phyloP scores from a whole-genome alignment of 768 basidiomycete genomes.

The Gymnopilus dilepis region DNA sequence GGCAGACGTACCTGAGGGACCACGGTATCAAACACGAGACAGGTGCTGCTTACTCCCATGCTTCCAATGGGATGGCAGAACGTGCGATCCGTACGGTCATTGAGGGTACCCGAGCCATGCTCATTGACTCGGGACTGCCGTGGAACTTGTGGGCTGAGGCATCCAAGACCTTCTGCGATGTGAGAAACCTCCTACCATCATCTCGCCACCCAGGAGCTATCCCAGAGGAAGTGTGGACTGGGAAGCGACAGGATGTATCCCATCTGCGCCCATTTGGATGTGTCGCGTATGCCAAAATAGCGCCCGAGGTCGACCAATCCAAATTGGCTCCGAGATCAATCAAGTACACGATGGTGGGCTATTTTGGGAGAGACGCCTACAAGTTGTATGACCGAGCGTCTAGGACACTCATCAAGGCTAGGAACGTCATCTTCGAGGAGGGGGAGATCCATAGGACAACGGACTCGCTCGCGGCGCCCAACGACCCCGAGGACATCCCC shows the following conservation, averaged over 20 bases:
- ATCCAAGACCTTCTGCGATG: slow-evolving; percentile 8
- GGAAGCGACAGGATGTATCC: slow-evolving; percentile 29
- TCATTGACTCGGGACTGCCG: slow-evolving; percentile 28
- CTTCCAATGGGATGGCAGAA: slow-evolving; percentile 38
- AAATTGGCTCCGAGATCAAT: slow-evolving; percentile 23
- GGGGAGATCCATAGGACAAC: slow-evolving; percentile 18
- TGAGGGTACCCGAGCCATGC: slow-evolving; percentile 27
- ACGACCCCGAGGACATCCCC: background rate
- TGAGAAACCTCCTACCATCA: slow-evolving; percentile 15
- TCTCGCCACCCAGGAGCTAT: slow-evolving; percentile 15
- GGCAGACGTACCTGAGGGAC: background rate
- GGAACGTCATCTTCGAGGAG: slow-evolving; percentile 34
- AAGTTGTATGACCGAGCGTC: slow-evolving; percentile 18
- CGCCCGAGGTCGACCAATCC: slow-evolving; percentile 14
- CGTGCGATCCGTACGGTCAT: slow-evolving; percentile 31
- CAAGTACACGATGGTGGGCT: slow-evolving; percentile 29
- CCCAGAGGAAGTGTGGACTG: slow-evolving; percentile 23
- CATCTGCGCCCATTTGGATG: slow-evolving; percentile 38
- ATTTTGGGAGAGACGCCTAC: slow-evolving; percentile 26
- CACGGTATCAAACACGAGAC: slow-evolving; percentile 22
- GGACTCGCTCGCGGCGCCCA: background rate
- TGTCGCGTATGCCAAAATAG: slow-evolving; percentile 33
- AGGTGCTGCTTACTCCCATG: slow-evolving; percentile 32
- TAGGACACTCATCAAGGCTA: slow-evolving; percentile 18
- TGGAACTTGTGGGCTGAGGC: slow-evolving; percentile 23